phyloP scores from a whole-genome alignment of 176 grass and related monocot genomes.

The Panicum miliaceum region DNA sequence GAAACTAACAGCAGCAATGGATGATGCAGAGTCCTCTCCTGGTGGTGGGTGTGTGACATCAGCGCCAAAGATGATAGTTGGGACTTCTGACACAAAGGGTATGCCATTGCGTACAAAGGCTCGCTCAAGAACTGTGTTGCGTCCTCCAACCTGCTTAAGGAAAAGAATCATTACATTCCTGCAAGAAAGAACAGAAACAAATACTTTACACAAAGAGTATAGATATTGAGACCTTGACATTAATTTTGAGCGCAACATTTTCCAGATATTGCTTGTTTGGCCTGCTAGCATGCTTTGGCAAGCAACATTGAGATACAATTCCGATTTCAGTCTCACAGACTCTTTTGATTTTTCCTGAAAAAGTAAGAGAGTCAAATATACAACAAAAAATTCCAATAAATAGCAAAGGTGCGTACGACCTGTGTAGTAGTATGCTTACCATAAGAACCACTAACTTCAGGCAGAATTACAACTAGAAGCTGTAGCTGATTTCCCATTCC shows the following conservation, averaged over 20 bases:
- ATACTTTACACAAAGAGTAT: neutral
- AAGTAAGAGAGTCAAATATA: neutral
- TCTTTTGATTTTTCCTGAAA: constrained; percentile 70
- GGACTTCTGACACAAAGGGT: constrained; percentile 60
- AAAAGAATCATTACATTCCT: neutral
- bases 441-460: constrained; percentile 65
- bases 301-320: constrained; percentile 83
- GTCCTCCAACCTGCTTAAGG: constrained; percentile 62
- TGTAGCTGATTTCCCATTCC: constrained; percentile 41
- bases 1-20: constrained; percentile 76
- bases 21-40: constrained; percentile 77
- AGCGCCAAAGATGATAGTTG: constrained; percentile 84
- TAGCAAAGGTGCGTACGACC: neutral
- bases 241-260: constrained; percentile 88
- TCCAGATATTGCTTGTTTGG: constrained; percentile 79
- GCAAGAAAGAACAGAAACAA: neutral
- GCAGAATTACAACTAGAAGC: constrained; percentile 71
- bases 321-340: constrained; percentile 81
- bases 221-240: constrained; percentile 68
- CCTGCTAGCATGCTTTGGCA: constrained; percentile 55
- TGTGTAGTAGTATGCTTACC: constrained; percentile 44
- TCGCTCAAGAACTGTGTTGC: constrained; percentile 73
- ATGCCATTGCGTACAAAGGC: constrained; percentile 52
- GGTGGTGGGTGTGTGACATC: constrained; percentile 79
- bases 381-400: constrained; percentile 15